Conservation (phyloP, 2,329 filamentous ascomycete genomes). For the Nannizziopsis barbatae region DNA sequence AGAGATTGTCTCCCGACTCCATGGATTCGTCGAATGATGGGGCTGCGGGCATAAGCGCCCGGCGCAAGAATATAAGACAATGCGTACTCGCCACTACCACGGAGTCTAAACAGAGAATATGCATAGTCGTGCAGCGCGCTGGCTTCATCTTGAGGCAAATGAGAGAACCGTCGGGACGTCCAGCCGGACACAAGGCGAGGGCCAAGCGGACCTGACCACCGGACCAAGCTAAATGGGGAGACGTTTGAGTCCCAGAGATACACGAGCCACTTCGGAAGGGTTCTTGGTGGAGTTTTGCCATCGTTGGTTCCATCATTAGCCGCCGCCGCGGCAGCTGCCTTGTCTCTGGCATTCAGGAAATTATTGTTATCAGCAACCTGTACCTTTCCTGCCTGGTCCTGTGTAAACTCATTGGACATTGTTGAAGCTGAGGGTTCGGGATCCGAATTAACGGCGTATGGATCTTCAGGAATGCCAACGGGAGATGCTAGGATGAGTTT, state of each 20-base stretch:
- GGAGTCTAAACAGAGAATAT: slow-evolving; percentile 85
- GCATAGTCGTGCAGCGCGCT: slow-evolving; percentile 84
- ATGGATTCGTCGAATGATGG: slow-evolving; percentile 76
- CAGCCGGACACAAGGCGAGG: slow-evolving; percentile 88
- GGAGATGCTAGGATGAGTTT: slow-evolving; percentile 93
- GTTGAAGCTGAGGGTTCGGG: slow-evolving; percentile 65
- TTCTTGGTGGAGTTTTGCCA: slow-evolving; percentile 42
- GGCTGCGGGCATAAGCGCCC: slow-evolving; percentile 79
- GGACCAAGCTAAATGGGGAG: slow-evolving; percentile 83
- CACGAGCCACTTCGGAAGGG: slow-evolving; percentile 71
- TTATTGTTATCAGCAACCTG: slow-evolving; percentile 41
- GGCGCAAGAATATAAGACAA: slow-evolving; percentile 87
- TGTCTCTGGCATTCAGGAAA: slow-evolving; percentile 41
- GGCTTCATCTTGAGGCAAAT: slow-evolving; percentile 68
- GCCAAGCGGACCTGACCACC: slow-evolving; percentile 77
- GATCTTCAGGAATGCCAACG: slow-evolving; percentile 88
- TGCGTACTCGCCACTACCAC: slow-evolving; percentile 86
- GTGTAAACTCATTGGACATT: slow-evolving; percentile 64
- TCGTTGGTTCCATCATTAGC: slow-evolving; percentile 25
- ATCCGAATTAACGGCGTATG: slow-evolving; percentile 69
- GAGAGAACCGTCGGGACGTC: slow-evolving; percentile 85
- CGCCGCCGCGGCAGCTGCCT: slow-evolving; percentile 25
- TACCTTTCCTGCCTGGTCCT: slow-evolving; percentile 48
- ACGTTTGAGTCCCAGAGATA: slow-evolving; percentile 97
- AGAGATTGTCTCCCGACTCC: slow-evolving; percentile 65